A percentile compares a stretch with the other conserved stretches of the same genome.
These are phyloP conservation scores for Crithidia fasciculata DNA, from an alignment of 208 protist genomes.

Conservation along the genomic window DNA sequence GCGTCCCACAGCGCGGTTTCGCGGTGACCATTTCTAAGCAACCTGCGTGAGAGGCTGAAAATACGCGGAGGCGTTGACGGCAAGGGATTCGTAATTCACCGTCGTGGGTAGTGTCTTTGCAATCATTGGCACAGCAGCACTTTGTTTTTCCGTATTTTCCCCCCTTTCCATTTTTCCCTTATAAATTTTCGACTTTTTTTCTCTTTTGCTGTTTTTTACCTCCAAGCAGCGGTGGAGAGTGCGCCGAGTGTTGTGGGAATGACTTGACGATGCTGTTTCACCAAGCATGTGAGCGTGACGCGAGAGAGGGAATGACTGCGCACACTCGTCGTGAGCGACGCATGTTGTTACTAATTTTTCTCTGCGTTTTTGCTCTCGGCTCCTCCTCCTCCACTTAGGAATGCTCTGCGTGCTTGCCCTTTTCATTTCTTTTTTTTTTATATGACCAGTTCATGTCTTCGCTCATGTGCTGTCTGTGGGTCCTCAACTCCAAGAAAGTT, in stretches of 20 bases:
- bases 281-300: no score
- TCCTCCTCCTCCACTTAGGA: not conserved
- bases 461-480: not conserved
- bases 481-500: not conserved
- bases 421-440: not conserved
- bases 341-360: not conserved
- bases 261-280: no score
- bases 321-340: not conserved
- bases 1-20: no score
- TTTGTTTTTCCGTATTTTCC: not conserved
- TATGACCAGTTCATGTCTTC: not conserved
- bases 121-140: no score
- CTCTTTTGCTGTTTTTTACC: not conserved
- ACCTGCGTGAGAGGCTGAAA: no score
- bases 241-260: no score
- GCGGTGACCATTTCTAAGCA: no score
- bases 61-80: no score
- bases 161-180: not conserved
- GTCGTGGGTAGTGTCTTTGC: no score
- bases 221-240: no score
- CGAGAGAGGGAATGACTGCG: not conserved
- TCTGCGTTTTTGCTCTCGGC: conserved; percentile 10
- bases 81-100: no score
- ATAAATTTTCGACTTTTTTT: no score
- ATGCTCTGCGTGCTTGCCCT: not conserved